Evolutionary conservation across 176 grass and related monocot genomes (phyloP), one percentile per base, ranked within the genome.

Genomic region (Juncus effusus): DNA sequence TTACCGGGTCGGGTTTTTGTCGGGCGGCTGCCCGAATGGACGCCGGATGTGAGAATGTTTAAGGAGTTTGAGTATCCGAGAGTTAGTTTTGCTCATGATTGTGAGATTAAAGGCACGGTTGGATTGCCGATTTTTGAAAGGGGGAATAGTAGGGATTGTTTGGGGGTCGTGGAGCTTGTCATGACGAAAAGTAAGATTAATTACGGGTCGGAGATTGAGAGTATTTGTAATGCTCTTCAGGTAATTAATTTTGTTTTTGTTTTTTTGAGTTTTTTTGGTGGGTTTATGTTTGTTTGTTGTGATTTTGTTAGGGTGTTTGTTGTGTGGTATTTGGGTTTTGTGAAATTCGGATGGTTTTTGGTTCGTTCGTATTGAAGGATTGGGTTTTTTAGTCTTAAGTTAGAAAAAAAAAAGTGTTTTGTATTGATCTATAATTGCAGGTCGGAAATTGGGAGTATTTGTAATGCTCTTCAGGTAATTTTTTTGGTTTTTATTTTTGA

Each of bases 21-120:
- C 41, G 83, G 89, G 13, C 76, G 80, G 14, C 74, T 94, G 39
- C 95, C 95, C 3, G 95, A 99, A 73, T 99, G 95, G 89, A 90
- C 95, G 3, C 95, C 95, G 36, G 95, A 99, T 78, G 95, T 99
- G 5, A 89, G 95, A 10, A 76, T 80, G 75, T 99, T 99, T 71
- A 82, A 80, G 52, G 77, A 68, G 59, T 63, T 78, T 54, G 95
- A 99, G 72, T 99, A 94, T 82, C 95, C 73, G 51, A 78, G 95
- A 41, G 78, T 99, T 45, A 74, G 4, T 10, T 80, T 89, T 73
- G 95, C 95, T 7, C 83, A 81, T 51, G 44, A 14, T 36, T 87
- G 78, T 16, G 89, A 87, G 64, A 82, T 99, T 76, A 83, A 86
- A 10, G 95, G 95, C 13, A 82, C 83, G 40, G 71, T 99, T 69